A percentile compares a stretch with the other conserved stretches of the same genome.
Evolutionary conservation across 768 basidiomycete genomes (phyloP).

Genomic region (Mycena galopus): DNA sequence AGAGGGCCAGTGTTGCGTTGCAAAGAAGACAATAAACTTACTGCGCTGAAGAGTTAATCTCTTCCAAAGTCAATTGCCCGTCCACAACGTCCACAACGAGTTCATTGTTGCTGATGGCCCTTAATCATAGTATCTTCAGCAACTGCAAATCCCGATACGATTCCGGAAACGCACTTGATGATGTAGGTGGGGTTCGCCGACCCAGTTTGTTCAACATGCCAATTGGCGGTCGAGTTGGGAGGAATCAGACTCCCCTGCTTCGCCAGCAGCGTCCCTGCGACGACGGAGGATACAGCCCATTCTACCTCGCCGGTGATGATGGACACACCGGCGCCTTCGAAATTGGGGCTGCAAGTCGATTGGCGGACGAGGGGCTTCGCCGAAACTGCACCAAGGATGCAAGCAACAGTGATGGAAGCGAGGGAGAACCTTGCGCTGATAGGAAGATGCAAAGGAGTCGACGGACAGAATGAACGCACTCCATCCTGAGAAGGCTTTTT

Average conservation of each 20-base stretch:
- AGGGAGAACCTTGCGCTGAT: constrained; percentile 17
- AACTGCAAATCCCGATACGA: neutral
- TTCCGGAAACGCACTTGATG: constrained; percentile 21
- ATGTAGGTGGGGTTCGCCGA: constrained; percentile 28
- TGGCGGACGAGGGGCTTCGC: constrained; percentile 24
- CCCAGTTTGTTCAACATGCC: constrained; percentile 36
- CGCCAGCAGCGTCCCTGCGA: constrained; percentile 29
- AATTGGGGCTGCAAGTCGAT: constrained; percentile 30
- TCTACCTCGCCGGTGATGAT: constrained; percentile 19
- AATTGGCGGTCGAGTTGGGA: constrained; percentile 27
- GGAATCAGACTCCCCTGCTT: constrained; percentile 4
- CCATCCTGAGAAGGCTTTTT: constrained; percentile 1
- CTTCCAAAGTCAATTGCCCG: constrained; percentile 19
- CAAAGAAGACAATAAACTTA: neutral
- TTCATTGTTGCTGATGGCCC: constrained; percentile 29
- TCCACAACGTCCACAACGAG: constrained; percentile 23
- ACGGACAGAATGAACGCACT: neutral
- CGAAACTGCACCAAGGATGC: constrained; percentile 18
- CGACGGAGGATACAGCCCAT: constrained; percentile 30
- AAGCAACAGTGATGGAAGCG: constrained; percentile 17
- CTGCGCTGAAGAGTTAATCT: constrained; percentile 19
- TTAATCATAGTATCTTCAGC: neutral
- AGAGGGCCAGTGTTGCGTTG: neutral
- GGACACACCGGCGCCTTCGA: constrained; percentile 33
- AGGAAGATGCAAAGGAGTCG: too few species aligned